Conservation (phyloP, 2,329 filamentous ascomycete species). For the Tricladium varicosporioides region DNA sequence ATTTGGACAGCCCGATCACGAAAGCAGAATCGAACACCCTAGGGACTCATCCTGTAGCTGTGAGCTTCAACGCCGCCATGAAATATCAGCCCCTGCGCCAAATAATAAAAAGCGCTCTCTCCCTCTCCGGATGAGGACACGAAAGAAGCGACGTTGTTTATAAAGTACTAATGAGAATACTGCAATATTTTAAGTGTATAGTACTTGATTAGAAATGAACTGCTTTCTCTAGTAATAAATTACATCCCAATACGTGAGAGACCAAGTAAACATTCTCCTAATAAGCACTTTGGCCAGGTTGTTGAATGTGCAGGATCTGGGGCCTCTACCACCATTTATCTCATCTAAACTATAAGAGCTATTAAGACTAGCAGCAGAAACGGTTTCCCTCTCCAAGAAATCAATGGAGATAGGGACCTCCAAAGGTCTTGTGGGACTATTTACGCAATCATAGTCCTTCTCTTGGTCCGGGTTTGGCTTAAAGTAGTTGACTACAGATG, state of each 20-base stretch:
- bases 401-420: not conserved
- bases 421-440: not conserved
- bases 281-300: not conserved
- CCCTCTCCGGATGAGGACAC: not conserved
- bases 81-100: not conserved
- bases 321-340: not conserved
- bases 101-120: constrained; percentile 1
- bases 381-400: not conserved
- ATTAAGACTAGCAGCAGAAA: not conserved
- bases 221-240: not conserved
- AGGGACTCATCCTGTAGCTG: not conserved
- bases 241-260: not conserved
- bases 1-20: constrained; percentile 21
- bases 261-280: not conserved
- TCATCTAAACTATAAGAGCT: not conserved
- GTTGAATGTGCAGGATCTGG: not conserved
- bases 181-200: not conserved
- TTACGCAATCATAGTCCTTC: not conserved
- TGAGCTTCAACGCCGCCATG: constrained; percentile 2
- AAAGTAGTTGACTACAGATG: not conserved
- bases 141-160: constrained; percentile 2
- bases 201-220: not conserved
- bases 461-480: not conserved
- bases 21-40: constrained; percentile 3
- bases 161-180: not conserved